Conservation (phyloP, 139 green algal species). For the Chlorella sorokiniana region DNA sequence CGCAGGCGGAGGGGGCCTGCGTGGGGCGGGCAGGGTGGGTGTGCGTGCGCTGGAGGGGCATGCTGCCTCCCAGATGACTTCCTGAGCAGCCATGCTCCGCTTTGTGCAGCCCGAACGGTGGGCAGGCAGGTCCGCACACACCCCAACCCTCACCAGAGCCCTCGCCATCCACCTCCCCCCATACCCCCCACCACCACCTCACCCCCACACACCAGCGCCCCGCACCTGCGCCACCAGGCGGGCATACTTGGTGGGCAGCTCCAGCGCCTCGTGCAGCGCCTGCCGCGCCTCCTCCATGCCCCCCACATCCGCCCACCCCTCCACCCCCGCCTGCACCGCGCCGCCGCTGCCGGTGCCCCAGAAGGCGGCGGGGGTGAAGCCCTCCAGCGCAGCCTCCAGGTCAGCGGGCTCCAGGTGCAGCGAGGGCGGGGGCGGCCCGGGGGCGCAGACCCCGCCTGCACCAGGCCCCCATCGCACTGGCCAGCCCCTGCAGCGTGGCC, state of each 20-base stretch:
- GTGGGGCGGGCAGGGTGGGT: not conserved
- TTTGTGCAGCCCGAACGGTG: no score
- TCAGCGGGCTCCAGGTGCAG: slow-evolving; percentile 37
- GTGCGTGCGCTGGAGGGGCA: no score
- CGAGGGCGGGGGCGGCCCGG: not conserved
- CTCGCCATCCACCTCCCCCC: not conserved
- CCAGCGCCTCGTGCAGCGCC: slow-evolving; percentile 83
- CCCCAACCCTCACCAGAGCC: not conserved
- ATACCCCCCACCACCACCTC: not conserved
- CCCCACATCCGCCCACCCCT: slow-evolving; percentile 85
- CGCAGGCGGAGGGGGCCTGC: slow-evolving; percentile 81
- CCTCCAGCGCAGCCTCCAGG: slow-evolving; percentile 53
- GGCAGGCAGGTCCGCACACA: no score
- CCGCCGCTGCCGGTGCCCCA: slow-evolving; percentile 56
- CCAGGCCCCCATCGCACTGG: not conserved
- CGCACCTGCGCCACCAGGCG: slow-evolving; percentile 52
- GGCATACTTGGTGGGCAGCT: slow-evolving; percentile 74
- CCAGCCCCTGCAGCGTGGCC: not conserved
- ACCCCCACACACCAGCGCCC: not conserved
- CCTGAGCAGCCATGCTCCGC: no score
- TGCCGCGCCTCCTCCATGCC: slow-evolving; percentile 78
- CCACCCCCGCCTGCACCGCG: slow-evolving; percentile 30
- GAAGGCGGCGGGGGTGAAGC: slow-evolving; percentile 71
- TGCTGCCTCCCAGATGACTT: no score
- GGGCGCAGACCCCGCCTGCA: no score